phyloP scores from a whole-genome alignment of 73 alveolate genomes.

The Stentor roeselii region DNA sequence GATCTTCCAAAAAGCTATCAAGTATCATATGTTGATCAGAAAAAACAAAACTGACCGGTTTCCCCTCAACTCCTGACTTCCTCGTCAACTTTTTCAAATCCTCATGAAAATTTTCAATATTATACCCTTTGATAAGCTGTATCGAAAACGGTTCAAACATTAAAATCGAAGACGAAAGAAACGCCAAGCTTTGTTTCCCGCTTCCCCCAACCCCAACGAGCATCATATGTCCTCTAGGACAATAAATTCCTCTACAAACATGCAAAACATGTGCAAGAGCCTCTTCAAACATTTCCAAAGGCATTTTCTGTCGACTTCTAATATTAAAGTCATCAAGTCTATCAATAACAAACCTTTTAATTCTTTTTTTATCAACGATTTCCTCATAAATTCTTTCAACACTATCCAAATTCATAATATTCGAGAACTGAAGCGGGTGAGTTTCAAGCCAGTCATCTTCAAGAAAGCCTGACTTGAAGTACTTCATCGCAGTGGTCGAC shows the following conservation, averaged over 20 bases:
- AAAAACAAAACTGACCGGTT: constrained; percentile 67
- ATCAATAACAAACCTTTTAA: constrained; percentile 71
- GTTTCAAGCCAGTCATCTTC: constrained; percentile 64
- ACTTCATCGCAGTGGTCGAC: constrained; percentile 52
- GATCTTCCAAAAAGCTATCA: constrained; percentile 90
- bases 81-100: constrained; percentile 76
- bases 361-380: constrained; percentile 51
- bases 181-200: constrained; percentile 96
- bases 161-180: constrained; percentile 76
- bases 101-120: constrained; percentile 73
- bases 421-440: constrained; percentile 63
- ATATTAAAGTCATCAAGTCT: constrained; percentile 81
- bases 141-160: constrained; percentile 77
- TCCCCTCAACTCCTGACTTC: constrained; percentile 81
- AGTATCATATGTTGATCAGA: constrained; percentile 84
- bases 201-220: constrained; percentile 99
- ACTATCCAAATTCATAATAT: constrained; percentile 71
- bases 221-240: constrained; percentile 91
- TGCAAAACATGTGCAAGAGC: constrained; percentile 89
- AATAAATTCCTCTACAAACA: constrained; percentile 79
- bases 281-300: constrained; percentile 85
- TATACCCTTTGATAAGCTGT: constrained; percentile 81
- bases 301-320: constrained; percentile 76
- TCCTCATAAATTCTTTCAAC: constrained; percentile 89
- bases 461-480: constrained; percentile 62